Conservation (phyloP, 345 rosid genomes). For the Boechera retrofracta region DNA sequence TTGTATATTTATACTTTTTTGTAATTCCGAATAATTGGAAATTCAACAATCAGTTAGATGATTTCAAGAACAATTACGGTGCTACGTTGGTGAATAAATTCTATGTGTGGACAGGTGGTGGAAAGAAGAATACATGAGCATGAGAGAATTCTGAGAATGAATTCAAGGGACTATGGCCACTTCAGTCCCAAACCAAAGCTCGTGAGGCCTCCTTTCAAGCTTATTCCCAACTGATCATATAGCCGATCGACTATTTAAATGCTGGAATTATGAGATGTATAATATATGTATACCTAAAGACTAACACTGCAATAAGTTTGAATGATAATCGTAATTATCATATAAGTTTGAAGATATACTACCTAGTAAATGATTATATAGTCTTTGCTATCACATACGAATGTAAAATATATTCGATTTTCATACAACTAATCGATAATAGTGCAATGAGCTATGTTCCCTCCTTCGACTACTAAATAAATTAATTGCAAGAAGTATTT, state of each 20-base stretch:
- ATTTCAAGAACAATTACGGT: background rate
- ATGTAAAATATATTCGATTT: background rate
- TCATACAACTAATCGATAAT: constrained; percentile 12
- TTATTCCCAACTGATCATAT: constrained; percentile 76
- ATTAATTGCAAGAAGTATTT: background rate
- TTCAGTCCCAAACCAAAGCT: constrained; percentile 74
- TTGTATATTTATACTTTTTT: background rate
- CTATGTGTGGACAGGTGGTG: constrained; percentile 29
- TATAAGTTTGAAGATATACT: constrained; percentile 23
- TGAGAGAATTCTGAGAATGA: constrained; percentile 68
- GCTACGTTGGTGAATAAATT: constrained; percentile 15
- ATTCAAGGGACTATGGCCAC: constrained; percentile 76
- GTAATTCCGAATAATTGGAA: background rate
- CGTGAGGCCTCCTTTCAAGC: constrained; percentile 91
- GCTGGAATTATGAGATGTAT: constrained; percentile 30
- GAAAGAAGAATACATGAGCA: constrained; percentile 56
- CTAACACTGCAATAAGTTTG: constrained; percentile 35
- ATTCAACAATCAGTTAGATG: background rate
- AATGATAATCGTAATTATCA: constrained; percentile 29
- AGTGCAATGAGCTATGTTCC: background rate
- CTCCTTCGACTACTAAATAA: background rate
- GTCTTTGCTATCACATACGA: constrained; percentile 19
- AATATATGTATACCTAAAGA: constrained; percentile 34
- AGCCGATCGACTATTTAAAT: constrained; percentile 17
- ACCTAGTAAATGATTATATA: constrained; percentile 11